These are phyloP conservation scores for Cicer bijugum DNA, from an alignment of 306 rosid genomes.

Conservation along the genomic window DNA sequence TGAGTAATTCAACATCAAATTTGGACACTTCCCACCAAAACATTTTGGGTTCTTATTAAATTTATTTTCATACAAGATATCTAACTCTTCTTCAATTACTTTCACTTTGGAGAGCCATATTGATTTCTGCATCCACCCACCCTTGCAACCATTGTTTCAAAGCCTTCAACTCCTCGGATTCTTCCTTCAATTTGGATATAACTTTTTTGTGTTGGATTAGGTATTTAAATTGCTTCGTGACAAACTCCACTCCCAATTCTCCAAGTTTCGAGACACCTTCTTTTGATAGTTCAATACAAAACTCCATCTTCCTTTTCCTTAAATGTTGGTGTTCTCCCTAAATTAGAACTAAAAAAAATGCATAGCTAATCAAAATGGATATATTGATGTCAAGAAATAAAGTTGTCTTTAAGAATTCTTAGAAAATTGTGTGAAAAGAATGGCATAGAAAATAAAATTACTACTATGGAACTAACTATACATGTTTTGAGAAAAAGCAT, in stretches of 20 bases:
- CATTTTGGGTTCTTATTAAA: not conserved
- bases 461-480: too few relatives aligned
- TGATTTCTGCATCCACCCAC: not conserved
- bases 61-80: not conserved
- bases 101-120: not conserved
- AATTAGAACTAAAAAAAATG: not conserved
- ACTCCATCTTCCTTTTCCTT: not conserved
- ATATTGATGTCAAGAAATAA: too few relatives aligned
- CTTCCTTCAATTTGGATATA: not conserved
- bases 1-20: not conserved
- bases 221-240: not conserved
- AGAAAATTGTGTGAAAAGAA: too few relatives aligned
- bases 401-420: too few relatives aligned
- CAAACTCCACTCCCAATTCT: not conserved
- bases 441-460: too few relatives aligned
- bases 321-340: not conserved
- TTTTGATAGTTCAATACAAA: not conserved
- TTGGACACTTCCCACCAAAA: constrained; percentile 4
- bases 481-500: too few relatives aligned
- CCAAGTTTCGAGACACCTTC: not conserved
- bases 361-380: too few relatives aligned
- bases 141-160: not conserved
- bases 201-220: not conserved
- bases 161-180: not conserved
- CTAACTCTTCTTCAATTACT: not conserved